Evolutionary conservation across 2,329 filamentous ascomycete genomes (phyloP).

Genomic region (Cladosporium sp.): DNA sequence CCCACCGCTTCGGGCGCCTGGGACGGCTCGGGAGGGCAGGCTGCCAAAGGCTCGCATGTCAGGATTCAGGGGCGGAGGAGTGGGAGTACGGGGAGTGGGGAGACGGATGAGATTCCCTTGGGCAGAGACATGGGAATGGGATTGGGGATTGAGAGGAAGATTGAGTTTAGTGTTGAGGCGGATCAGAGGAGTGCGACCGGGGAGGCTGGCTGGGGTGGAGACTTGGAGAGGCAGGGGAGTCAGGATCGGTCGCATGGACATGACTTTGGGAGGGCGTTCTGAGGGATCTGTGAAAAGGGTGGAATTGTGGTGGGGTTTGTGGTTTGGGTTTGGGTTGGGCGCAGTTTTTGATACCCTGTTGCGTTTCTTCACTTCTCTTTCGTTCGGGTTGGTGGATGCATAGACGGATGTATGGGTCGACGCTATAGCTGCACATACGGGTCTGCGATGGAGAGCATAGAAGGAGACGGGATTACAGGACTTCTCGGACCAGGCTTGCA

Average conservation of each 20-base stretch:
- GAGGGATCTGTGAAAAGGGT: neutral
- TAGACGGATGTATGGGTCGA: neutral
- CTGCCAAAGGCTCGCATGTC: neutral
- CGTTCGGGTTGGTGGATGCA: neutral
- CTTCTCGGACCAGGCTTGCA: neutral
- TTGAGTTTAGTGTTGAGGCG: slow-evolving; percentile 10
- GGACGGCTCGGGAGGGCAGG: neutral
- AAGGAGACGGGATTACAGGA: neutral
- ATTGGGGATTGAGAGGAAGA: slow-evolving; percentile 2
- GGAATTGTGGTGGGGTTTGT: neutral
- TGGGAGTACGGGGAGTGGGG: neutral
- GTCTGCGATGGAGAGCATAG: neutral
- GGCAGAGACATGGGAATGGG: neutral
- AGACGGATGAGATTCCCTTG: neutral
- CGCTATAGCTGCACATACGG: neutral
- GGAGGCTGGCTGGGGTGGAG: neutral
- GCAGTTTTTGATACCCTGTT: neutral
- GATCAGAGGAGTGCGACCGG: slow-evolving; percentile 5
- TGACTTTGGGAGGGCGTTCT: neutral
- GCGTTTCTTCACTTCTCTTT: neutral
- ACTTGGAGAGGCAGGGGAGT: slow-evolving; percentile 2
- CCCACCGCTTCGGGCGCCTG: neutral
- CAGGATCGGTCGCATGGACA: neutral
- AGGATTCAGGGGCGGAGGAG: neutral
- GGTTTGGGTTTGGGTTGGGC: neutral